Evolutionary conservation across 306 rosid genomes (phyloP).

Genomic region (Begonia fuchsioides): DNA sequence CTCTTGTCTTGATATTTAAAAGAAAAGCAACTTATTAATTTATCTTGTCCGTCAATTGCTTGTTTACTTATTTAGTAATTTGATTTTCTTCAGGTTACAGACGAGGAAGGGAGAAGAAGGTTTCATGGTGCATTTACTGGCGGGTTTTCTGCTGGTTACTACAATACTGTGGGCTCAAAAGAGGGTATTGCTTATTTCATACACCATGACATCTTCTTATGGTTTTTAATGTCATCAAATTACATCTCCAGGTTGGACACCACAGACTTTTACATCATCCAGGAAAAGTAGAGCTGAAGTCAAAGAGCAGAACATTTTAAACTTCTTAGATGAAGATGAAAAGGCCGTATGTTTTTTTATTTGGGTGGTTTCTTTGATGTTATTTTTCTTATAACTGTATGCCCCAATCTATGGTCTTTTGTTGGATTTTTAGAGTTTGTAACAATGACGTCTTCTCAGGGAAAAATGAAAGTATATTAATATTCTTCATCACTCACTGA

Average conservation of each 20-base stretch:
- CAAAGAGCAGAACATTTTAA: conserved; percentile 60
- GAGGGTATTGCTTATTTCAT: conserved; percentile 42
- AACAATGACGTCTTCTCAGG: too few species aligned
- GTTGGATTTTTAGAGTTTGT: too few species aligned
- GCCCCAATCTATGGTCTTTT: too few species aligned
- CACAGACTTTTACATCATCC: conserved; percentile 76
- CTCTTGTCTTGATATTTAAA: too few species aligned
- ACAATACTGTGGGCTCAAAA: conserved; percentile 79
- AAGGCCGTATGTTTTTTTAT: conserved; percentile 54
- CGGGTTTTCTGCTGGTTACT: conserved; percentile 92
- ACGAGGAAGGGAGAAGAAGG: conserved; percentile 96
- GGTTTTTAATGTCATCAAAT: conserved; percentile 10
- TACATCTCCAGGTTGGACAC: conserved; percentile 78
- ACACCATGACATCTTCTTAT: conserved; percentile 4
- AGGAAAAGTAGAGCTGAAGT: conserved; percentile 88
- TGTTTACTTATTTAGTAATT: too few species aligned
- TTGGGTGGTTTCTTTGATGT: conserved; percentile 6
- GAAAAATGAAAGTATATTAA: too few species aligned
- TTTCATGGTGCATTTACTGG: conserved; percentile 96
- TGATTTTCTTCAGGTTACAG: conserved; percentile 49
- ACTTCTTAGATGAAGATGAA: conserved; percentile 91
- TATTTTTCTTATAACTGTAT: conserved; percentile 1
- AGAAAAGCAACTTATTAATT: conserved; percentile 1
- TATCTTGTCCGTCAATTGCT: too few species aligned
- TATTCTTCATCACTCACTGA: too few species aligned